Evolutionary conservation across 371 early-diverging fungal species (phyloP), one percentile per base, ranked within the genome.

Genomic region (Apophysomyces variabilis): DNA sequence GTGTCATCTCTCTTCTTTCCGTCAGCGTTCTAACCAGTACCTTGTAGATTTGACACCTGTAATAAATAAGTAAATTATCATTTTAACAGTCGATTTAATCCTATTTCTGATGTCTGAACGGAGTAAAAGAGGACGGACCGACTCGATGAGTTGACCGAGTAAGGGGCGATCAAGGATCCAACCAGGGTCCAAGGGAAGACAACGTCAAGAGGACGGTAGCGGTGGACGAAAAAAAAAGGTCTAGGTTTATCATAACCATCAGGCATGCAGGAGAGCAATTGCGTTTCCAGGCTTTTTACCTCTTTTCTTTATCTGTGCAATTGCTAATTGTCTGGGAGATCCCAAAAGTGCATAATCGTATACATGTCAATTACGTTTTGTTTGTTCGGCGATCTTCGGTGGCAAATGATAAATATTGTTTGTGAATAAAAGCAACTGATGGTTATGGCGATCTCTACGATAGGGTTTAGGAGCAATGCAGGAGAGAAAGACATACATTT

Each of bases 111-210:
- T 26, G 32, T 26, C 3, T 26, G 32, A 26, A 26, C 32, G 1
- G 1, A 26, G 32, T 26, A 26, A 26, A 26, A 26, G 32, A 8
- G 13, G 13, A 41, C 13, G 41, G 41, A 41, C 13, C 41, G 11
- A 41, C 11, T 41, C 21, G 35, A 50, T 18, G n/a, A 9, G 7
- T 21, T 21, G 54, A 26, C 21, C 18, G 21, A 50, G 54, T 9
- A 50, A 50, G 21, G 54, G 54, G 21, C 16, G 16, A 45, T 50
- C 9, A 21, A 26, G 54, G 54, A 50, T 26, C 21, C 54, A 50
- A 3, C 32, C 54, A 50, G 54, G 54, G 54, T 50, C 54, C 54
- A 50, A 50, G 54, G 54, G 54, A 50, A 50, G 54, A 50, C 54
- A 50, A 50, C 54, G 54, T 50, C 21, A 50, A 50, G 54, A 50